Evolutionary conservation across 1,284 basidiomycete species (phyloP).

Genomic region (Filobasidium uniguttulatum): DNA sequence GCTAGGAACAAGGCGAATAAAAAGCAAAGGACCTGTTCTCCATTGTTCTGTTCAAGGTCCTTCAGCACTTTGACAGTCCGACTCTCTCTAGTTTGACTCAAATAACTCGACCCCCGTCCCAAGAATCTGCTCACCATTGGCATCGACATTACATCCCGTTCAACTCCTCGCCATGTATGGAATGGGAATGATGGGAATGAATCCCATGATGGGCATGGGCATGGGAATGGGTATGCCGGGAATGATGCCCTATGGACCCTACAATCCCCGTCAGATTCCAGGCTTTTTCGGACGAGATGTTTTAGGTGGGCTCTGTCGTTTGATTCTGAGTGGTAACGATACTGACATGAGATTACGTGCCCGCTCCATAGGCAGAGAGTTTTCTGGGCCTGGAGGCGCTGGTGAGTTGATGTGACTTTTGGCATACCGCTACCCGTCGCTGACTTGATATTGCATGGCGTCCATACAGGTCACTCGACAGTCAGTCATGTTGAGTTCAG

Average conservation of each 20-base stretch:
- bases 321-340: background rate
- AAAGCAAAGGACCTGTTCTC: too few species aligned
- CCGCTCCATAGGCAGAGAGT: conserved; percentile 2
- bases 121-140: too few species aligned
- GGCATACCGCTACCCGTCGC: background rate
- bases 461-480: conserved; percentile 7
- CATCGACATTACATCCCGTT: too few species aligned
- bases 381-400: conserved; percentile 14
- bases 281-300: conserved; percentile 15
- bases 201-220: conserved; percentile 3
- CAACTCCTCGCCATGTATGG: conserved; percentile 5
- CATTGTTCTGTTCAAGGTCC: too few species aligned
- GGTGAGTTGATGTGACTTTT: background rate
- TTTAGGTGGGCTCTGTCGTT: conserved; percentile 1
- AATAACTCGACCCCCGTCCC: too few species aligned
- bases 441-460: background rate
- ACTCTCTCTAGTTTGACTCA: too few species aligned
- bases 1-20: too few species aligned
- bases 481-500: background rate
- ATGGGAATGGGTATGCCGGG: conserved; percentile 5
- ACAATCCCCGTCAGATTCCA: conserved; percentile 11
- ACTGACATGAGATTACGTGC: background rate
- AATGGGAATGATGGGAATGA: conserved; percentile 6
- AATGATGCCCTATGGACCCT: conserved; percentile 1
- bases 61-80: too few species aligned